These are phyloP conservation scores for Euphorbia lathyris DNA, from an alignment of 345 rosid genomes.

Conservation along the genomic window DNA sequence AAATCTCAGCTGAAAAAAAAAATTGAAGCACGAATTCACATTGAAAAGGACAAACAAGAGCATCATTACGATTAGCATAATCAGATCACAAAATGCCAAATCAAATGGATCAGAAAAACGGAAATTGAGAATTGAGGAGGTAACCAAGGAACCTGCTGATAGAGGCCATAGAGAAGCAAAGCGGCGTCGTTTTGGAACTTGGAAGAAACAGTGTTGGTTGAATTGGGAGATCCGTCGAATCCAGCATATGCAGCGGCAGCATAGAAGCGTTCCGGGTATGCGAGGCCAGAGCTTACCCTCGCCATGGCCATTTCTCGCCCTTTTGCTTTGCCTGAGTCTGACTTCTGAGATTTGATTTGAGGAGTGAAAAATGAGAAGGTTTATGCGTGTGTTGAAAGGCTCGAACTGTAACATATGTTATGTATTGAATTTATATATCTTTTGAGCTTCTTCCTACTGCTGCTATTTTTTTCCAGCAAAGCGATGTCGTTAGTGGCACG, in stretches of 20 bases:
- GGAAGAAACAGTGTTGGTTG: conserved; percentile 53
- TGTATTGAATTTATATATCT: background rate
- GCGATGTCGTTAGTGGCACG: too few relatives aligned
- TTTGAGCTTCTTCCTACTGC: background rate
- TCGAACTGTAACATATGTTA: background rate
- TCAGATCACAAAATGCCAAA: conserved; percentile 16
- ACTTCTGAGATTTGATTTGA: background rate
- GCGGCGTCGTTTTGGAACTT: conserved; percentile 80
- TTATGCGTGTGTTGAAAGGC: background rate
- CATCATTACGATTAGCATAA: conserved; percentile 12
- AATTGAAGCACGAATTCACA: background rate
- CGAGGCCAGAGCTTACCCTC: conserved; percentile 91
- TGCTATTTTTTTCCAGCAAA: too few relatives aligned
- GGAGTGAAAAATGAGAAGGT: background rate
- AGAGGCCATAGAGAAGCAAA: conserved; percentile 76
- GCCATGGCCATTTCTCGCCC: conserved; percentile 53
- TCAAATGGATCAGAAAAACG: conserved; percentile 13
- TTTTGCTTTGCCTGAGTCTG: too few relatives aligned
- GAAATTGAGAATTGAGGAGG: conserved; percentile 5
- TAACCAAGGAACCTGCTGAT: conserved; percentile 85
- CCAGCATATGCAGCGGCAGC: conserved; percentile 93
- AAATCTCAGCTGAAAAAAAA: conserved; percentile 6
- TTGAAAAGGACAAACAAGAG: background rate
- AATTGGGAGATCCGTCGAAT: conserved; percentile 74
- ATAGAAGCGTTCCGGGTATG: conserved; percentile 93